phyloP scores from a whole-genome alignment of 148 eudicot species.

The Heliamphora exappendiculata region DNA sequence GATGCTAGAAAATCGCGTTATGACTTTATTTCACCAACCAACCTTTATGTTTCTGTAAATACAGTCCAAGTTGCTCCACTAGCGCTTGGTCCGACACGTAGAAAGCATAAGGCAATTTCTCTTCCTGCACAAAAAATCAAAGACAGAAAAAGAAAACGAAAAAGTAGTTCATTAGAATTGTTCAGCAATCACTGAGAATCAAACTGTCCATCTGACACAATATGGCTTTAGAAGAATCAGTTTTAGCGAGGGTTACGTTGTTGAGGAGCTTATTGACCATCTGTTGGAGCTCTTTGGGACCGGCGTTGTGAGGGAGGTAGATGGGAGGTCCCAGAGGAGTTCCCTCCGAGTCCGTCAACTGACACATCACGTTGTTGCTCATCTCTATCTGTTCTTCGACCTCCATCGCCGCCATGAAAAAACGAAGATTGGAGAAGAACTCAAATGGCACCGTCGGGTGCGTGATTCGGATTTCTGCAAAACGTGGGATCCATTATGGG shows the following conservation, averaged over 20 bases:
- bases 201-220: not conserved
- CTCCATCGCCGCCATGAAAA: conserved; percentile 22
- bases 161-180: not conserved
- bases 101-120: conserved; percentile 83
- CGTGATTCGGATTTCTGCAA: not conserved
- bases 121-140: conserved; percentile 56
- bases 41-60: conserved; percentile 82
- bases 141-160: too few relatives aligned
- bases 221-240: too few relatives aligned
- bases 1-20: not conserved
- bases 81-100: conserved; percentile 87
- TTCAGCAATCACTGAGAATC: not conserved
- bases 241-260: conserved; percentile 37
- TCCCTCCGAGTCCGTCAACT: conserved; percentile 78
- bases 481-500: not conserved
- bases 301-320: conserved; percentile 71
- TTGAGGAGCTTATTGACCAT: conserved; percentile 66
- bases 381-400: conserved; percentile 22
- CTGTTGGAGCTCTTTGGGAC: conserved; percentile 81
- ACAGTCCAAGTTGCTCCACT: conserved; percentile 55
- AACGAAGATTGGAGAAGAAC: not conserved
- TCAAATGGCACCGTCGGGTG: not conserved
- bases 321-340: conserved; percentile 48
- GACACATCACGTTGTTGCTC: conserved; percentile 66
- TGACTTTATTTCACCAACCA: not conserved